Evolutionary conservation across 1,284 basidiomycete genomes (phyloP), one percentile per base, ranked within the genome.

Genomic region (Boletus smithii): DNA sequence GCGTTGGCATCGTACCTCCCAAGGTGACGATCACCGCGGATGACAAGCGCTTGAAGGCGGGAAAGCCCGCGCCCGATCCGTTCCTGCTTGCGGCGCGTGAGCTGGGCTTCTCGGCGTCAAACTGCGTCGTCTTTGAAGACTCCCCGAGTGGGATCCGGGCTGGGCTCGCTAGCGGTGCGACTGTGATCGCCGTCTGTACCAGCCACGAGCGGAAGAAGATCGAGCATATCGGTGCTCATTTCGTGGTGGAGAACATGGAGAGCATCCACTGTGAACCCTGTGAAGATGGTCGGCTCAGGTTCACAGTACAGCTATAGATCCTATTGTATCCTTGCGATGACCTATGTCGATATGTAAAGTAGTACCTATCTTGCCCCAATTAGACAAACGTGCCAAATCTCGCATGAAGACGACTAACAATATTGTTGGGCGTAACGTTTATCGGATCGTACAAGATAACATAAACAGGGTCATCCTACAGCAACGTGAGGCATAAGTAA

Each of bases 21-120:
- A 69, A 73, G 31, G 79, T 89, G 27, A 88, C 85, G 22, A 85
- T 90, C 66, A 90, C 87, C 16, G 86, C 85, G 31, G 86, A 89
- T 63, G 87, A 90, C 71, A 80, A 77, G 58, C 79, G 80, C 34
- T 71, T 83, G 54, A 79, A 79, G 59, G 78, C 77, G 0, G 80
- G 80, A 36, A 84, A 85, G 68, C 84, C 83, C 37, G 78, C 80
- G 18, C 83, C 83, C 5, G 83, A 87, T 62, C 85, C 85, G 1
- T 88, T 88, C 76, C 73, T 88, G 49, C 79, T 88, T 46, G 85
- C 86, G 5, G 86, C 86, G 5, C 66, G 80, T 54, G 82, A 84
- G 62, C 79, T 90, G 47, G 86, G 86, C 1, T 85, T 73, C 60
- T 68, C 74, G 13, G 74, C 80, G 13, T 65, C 69, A 46, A 71